Conservation (phyloP, 495 filamentous ascomycete genomes). For the Neurospora pannonica region DNA sequence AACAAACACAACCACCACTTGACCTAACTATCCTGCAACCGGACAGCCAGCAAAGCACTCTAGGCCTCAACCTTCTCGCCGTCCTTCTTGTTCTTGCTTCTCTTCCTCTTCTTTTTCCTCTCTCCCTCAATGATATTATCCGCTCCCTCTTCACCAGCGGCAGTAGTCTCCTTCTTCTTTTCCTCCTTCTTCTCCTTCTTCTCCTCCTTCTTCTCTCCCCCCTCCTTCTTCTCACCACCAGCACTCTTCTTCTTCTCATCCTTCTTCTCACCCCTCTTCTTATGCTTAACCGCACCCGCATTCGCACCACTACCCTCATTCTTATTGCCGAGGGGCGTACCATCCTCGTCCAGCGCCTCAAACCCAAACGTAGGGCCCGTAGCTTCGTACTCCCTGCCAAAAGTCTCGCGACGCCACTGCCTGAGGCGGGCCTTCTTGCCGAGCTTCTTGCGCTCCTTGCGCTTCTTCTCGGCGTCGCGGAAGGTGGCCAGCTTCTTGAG, state of each 20-base stretch:
- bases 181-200: slow-evolving; percentile 36
- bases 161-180: slow-evolving; percentile 13
- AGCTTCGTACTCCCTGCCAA: slow-evolving; percentile 55
- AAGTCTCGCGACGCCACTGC: slow-evolving; percentile 88
- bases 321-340: background rate
- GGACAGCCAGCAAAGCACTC: background rate
- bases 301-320: slow-evolving; percentile 11
- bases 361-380: slow-evolving; percentile 40
- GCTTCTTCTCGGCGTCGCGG: slow-evolving; percentile 79
- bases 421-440: slow-evolving; percentile 85
- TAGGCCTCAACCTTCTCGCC: slow-evolving; percentile 2
- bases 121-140: slow-evolving; percentile 22
- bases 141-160: background rate
- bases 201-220: slow-evolving; percentile 38
- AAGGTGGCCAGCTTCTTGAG: slow-evolving; percentile 91
- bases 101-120: slow-evolving; percentile 44
- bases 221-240: slow-evolving; percentile 10
- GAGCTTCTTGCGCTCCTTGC: slow-evolving; percentile 72
- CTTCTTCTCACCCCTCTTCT: slow-evolving; percentile 4
- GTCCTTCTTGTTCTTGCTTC: slow-evolving; percentile 25
- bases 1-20: background rate
- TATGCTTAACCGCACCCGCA: slow-evolving; percentile 2
- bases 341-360: slow-evolving; percentile 16
- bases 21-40: background rate
- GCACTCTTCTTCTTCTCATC: background rate